Evolutionary conservation across 139 green algal species (phyloP).

Genomic region (Chlamydomonas sp.): DNA sequence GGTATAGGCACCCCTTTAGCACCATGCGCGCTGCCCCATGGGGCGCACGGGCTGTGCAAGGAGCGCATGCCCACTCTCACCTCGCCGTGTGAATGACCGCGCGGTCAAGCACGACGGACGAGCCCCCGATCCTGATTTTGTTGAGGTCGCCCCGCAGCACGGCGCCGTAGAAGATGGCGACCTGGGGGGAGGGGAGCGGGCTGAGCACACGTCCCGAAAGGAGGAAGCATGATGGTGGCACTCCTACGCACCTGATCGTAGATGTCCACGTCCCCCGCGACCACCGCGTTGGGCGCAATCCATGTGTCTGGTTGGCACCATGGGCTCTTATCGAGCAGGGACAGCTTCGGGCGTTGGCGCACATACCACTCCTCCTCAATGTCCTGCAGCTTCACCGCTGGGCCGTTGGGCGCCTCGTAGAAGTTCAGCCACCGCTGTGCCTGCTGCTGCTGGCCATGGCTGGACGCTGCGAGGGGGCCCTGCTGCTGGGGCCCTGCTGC

Average conservation of each 20-base stretch:
- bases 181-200: slow-evolving; percentile 35
- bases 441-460: background rate
- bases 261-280: slow-evolving; percentile 28
- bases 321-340: slow-evolving; percentile 61
- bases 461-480: too few species aligned
- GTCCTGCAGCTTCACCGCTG: slow-evolving; percentile 31
- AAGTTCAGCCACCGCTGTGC: slow-evolving; percentile 23
- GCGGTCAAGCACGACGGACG: slow-evolving; percentile 65
- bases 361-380: slow-evolving; percentile 60
- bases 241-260: slow-evolving; percentile 30
- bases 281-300: slow-evolving; percentile 70
- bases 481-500: too few species aligned
- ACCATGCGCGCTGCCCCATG: too few species aligned
- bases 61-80: too few species aligned
- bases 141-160: slow-evolving; percentile 86
- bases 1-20: too few species aligned
- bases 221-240: too few species aligned
- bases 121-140: slow-evolving; percentile 63
- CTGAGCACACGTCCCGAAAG: background rate
- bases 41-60: too few species aligned
- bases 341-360: slow-evolving; percentile 62
- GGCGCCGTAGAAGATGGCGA: slow-evolving; percentile 69
- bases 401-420: slow-evolving; percentile 31
- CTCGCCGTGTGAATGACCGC: slow-evolving; percentile 82
- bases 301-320: slow-evolving; percentile 57